Percentiles rank a stretch among this genome's conserved stretches.
These are phyloP conservation scores for Aegilops bicornis DNA, from an alignment of 176 grass and related monocot genomes.

Conservation along the genomic window DNA sequence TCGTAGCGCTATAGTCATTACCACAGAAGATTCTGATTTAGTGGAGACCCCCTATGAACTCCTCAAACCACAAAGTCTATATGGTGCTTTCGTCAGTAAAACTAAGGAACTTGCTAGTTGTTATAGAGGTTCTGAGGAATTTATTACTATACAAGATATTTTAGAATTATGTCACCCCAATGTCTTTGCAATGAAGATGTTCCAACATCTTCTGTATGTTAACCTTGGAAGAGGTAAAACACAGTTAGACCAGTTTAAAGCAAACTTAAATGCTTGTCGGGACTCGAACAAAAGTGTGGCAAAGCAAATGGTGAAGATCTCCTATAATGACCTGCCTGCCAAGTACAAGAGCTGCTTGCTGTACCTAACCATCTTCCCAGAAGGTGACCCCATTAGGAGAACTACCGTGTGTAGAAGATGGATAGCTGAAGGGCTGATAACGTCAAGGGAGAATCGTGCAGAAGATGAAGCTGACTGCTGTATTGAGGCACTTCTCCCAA, in stretches of 20 bases:
- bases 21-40: accelerated
- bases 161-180: no score
- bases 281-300: no score
- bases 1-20: not conserved
- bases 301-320: not conserved
- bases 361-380: not conserved
- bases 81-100: accelerated
- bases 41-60: not conserved
- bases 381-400: not conserved
- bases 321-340: constrained; percentile 3
- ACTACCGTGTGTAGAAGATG: not conserved
- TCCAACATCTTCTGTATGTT: no score
- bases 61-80: not conserved
- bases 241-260: not conserved
- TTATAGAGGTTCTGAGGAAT: accelerated
- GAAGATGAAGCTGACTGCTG: not conserved
- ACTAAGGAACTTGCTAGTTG: accelerated
- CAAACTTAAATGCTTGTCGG: no score
- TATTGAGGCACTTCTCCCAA: not conserved
- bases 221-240: not conserved
- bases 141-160: no score
- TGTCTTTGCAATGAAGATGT: no score
- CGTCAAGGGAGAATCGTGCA: not conserved
- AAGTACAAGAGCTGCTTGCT: constrained; percentile 19
- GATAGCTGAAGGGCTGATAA: not conserved